These are phyloP conservation scores for Boletus subparvulus DNA, from an alignment of 768 basidiomycete genomes.

Conservation along the genomic window DNA sequence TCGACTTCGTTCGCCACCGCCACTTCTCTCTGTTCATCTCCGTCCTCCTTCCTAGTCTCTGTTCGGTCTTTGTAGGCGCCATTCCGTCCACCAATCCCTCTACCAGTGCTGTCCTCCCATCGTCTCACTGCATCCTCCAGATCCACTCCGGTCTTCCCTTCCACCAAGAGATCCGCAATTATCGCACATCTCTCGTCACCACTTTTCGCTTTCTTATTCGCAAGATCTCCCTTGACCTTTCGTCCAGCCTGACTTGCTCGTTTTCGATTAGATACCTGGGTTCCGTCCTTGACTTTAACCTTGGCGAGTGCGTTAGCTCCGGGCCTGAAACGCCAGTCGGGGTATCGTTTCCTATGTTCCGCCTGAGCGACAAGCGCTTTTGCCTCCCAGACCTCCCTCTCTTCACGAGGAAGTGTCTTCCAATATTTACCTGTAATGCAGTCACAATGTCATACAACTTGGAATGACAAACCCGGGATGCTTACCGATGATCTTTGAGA, in stretches of 20 bases:
- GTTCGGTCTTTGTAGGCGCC: slow-evolving; percentile 1
- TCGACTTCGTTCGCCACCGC: slow-evolving; percentile 15
- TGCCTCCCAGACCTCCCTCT: slow-evolving; percentile 74
- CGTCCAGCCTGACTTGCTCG: slow-evolving; percentile 29
- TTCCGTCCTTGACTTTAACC: slow-evolving; percentile 42
- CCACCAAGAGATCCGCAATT: slow-evolving; percentile 64
- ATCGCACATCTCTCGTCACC: slow-evolving; percentile 60
- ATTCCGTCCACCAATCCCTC: slow-evolving; percentile 3
- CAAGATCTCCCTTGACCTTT: slow-evolving; percentile 32
- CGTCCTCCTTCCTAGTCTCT: slow-evolving; percentile 12
- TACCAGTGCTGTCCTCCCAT: slow-evolving; percentile 34
- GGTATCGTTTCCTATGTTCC: slow-evolving; percentile 72
- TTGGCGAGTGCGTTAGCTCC: slow-evolving; percentile 47
- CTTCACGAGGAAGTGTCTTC: slow-evolving; percentile 65
- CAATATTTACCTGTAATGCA: slow-evolving; percentile 60
- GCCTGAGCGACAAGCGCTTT: slow-evolving; percentile 69
- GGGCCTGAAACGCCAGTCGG: slow-evolving; percentile 81
- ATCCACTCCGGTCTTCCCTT: slow-evolving; percentile 64
- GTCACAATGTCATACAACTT: neutral
- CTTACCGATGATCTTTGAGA: slow-evolving; percentile 79
- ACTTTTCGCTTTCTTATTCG: slow-evolving; percentile 29
- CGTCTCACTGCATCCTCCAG: slow-evolving; percentile 60
- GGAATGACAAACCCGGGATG: neutral
- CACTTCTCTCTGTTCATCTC: slow-evolving; percentile 27
- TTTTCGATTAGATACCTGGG: slow-evolving; percentile 29